phyloP scores from a whole-genome alignment of 2,329 filamentous ascomycete species.

The Ascochyta fabae region DNA sequence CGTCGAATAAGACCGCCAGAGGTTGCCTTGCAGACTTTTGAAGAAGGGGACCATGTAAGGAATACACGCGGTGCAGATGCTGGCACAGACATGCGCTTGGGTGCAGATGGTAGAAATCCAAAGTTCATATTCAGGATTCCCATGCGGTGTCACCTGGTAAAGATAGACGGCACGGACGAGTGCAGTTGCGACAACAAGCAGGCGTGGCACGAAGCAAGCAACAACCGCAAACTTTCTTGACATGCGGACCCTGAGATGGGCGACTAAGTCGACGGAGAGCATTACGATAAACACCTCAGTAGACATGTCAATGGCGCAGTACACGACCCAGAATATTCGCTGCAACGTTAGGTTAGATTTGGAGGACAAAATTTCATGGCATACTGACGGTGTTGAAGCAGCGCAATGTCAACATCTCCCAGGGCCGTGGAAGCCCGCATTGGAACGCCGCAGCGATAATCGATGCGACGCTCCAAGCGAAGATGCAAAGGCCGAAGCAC shows the following conservation, averaged over 20 bases:
- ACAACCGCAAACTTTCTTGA: constrained; percentile 37
- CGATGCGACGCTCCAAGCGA: constrained; percentile 37
- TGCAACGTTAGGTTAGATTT: constrained; percentile 25
- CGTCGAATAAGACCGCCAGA: constrained; percentile 22
- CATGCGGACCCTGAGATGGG: constrained; percentile 32
- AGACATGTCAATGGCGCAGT: constrained; percentile 42
- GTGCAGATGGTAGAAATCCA: constrained; percentile 40
- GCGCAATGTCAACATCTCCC: constrained; percentile 34
- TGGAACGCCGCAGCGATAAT: constrained; percentile 37
- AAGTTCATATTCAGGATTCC: constrained; percentile 32
- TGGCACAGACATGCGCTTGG: constrained; percentile 37
- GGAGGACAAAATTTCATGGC: too few species aligned
- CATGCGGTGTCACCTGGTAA: constrained; percentile 38
- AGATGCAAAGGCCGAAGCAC: constrained; percentile 31
- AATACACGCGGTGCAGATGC: constrained; percentile 43
- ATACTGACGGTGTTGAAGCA: constrained; percentile 41
- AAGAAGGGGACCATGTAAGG: constrained; percentile 44
- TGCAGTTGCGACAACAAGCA: constrained; percentile 35
- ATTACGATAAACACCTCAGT: constrained; percentile 41
- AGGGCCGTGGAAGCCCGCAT: constrained; percentile 40
- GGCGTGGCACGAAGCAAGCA: constrained; percentile 42
- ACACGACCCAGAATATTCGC: constrained; percentile 45
- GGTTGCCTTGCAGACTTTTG: constrained; percentile 25
- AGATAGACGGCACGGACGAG: constrained; percentile 40
- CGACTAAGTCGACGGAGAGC: constrained; percentile 40